These are phyloP conservation scores for Silene vulgaris DNA, from an alignment of 179 eudicot genomes.

Conservation along the genomic window DNA sequence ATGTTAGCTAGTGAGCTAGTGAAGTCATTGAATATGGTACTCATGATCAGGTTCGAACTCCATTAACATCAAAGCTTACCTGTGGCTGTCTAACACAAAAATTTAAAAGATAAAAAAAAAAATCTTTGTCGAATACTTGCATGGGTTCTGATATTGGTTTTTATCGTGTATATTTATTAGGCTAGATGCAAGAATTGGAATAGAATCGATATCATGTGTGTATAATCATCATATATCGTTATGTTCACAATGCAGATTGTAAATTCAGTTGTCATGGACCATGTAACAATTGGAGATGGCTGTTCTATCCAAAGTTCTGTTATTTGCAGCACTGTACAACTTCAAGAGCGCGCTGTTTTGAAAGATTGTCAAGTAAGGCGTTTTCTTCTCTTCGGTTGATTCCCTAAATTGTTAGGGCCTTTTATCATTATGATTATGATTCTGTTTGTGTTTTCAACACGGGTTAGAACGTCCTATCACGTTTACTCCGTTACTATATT, in stretches of 20 bases:
- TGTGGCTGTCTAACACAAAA: no score
- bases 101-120: no score
- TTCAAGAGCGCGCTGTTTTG: constrained; percentile 77
- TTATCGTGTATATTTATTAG: neutral
- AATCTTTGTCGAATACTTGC: neutral
- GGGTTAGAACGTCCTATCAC: no score
- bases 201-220: neutral
- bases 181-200: neutral
- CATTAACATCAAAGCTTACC: no score
- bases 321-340: constrained; percentile 81
- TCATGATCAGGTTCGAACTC: no score
- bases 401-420: neutral
- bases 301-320: constrained; percentile 94
- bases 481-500: neutral
- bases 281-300: constrained; percentile 81
- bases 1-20: no score
- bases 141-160: neutral
- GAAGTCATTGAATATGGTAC: no score
- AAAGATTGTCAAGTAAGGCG: constrained; percentile 83
- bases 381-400: neutral
- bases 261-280: constrained; percentile 85
- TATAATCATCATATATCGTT: neutral
- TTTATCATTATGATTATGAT: no score
- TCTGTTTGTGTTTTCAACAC: no score
- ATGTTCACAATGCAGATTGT: constrained; percentile 52